Base-by-base conservation (phyloP, 176 grass and related monocot species). In the Elymus sibiricus region DNA sequence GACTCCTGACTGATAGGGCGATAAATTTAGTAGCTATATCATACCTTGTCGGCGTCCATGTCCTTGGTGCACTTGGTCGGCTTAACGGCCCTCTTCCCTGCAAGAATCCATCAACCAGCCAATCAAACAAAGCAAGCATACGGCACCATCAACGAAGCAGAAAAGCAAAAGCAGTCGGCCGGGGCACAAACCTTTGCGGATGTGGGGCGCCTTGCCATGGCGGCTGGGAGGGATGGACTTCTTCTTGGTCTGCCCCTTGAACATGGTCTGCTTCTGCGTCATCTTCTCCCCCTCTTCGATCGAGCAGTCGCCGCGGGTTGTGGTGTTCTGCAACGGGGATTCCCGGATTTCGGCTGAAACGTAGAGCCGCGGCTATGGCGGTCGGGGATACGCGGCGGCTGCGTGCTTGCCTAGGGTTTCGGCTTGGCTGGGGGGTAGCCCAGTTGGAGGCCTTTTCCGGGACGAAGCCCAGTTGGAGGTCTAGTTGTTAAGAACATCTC, bases 191-290 rank as follows among this genome's bases (percentile, higher is more conserved):
- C 95, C 95, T 98, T 95, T 98, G 29, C 96, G 93, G 62, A 88
- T 28, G 63, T 91, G 88, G 15, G 76, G 55, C 15, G 83, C 67
- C 86, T 95, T 98, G 65, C 96, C 96, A 82, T 95, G 96, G 86
- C 91, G 96, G 69, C 47, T 98, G 79, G 93, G 91, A 78, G 96
- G 93, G 81, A 95, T 65, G 47, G 85, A 79, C 82, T 94, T 98
- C 86, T 95, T 95, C 78, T 92, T 86, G 56, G 34, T 89, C 90
- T 91, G 51, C 6, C 95, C 95, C 88, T 98, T 98, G 88, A 94
- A 98, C 84, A 92, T 15, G 60, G 78, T 92, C 66, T 91, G 93
- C 88, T 95, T 98, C 83, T 98, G 93, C 89, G 95, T 98, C 95
- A 98, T 98, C 86, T 92, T 44, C 78, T 29, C 70, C 37, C 13